These are phyloP conservation scores for Verticillium dahliae DNA, from an alignment of 2,329 filamentous ascomycete genomes.

Conservation along the genomic window DNA sequence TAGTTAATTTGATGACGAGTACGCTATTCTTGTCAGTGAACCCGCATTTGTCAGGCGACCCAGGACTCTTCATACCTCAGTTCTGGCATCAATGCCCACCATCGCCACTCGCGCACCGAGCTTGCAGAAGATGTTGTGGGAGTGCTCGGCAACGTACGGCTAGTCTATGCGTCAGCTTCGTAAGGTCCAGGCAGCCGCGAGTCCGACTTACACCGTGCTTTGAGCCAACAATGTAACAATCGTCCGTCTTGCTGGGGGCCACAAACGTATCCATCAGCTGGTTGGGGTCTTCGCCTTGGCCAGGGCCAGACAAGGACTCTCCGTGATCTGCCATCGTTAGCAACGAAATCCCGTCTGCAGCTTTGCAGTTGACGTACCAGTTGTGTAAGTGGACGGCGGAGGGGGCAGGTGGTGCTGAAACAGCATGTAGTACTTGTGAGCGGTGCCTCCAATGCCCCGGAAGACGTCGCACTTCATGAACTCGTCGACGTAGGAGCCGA, in stretches of 20 bases:
- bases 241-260: constrained; percentile 44
- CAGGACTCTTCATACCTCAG: constrained; percentile 51
- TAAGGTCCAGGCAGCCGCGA: neutral
- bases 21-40: constrained; percentile 37
- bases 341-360: constrained; percentile 17
- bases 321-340: constrained; percentile 37
- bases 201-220: constrained; percentile 61
- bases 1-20: constrained; percentile 95
- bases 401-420: constrained; percentile 94
- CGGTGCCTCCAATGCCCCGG: constrained; percentile 81
- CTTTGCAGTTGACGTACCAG: constrained; percentile 41
- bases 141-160: constrained; percentile 85
- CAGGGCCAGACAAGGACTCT: neutral
- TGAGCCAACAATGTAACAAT: constrained; percentile 73
- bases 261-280: constrained; percentile 75
- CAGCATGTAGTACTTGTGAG: constrained; percentile 96
- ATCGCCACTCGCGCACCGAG: constrained; percentile 80
- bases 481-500: constrained; percentile 85
- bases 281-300: constrained; percentile 55
- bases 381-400: constrained; percentile 78
- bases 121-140: constrained; percentile 78
- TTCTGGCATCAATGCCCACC: constrained; percentile 85
- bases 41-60: neutral
- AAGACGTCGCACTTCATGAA: constrained; percentile 95
- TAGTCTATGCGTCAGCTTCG: constrained; percentile 43